phyloP scores from a whole-genome alignment of 768 basidiomycete species.

The Kwoniella sp. region DNA sequence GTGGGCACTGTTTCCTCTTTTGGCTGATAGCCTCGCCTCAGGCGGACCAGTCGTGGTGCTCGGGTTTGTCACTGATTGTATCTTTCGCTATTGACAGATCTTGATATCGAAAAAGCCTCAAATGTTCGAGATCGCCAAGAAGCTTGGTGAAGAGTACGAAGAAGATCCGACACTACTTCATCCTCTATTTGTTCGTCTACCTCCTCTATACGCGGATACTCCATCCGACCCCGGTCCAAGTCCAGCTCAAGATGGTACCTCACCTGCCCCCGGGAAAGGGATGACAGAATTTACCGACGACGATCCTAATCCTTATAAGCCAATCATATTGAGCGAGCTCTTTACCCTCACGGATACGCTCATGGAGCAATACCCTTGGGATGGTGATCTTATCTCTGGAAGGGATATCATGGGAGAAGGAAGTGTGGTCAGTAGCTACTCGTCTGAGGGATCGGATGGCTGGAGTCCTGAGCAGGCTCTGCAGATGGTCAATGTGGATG shows the following conservation, averaged over 20 bases:
- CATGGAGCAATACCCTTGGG: constrained; percentile 45
- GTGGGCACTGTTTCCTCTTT: constrained; percentile 64
- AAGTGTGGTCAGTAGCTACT: constrained; percentile 50
- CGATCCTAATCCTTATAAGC: constrained; percentile 41
- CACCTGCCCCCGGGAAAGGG: too few species aligned
- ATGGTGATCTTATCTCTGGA: constrained; percentile 40
- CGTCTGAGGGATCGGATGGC: constrained; percentile 19
- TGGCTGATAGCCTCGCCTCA: background rate
- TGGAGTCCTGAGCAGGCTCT: constrained; percentile 23
- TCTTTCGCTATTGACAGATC: constrained; percentile 60
- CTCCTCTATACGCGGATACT: constrained; percentile 49
- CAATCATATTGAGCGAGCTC: constrained; percentile 49
- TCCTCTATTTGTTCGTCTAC: constrained; percentile 53
- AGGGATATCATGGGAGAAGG: constrained; percentile 50
- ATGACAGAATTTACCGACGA: constrained; percentile 19
- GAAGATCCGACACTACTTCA: constrained; percentile 58
- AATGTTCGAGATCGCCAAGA: constrained; percentile 61
- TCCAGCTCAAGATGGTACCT: too few species aligned
- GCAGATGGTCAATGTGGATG: constrained; percentile 28
- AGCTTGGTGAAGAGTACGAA: constrained; percentile 43
- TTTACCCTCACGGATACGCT: constrained; percentile 48
- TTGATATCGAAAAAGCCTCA: constrained; percentile 72
- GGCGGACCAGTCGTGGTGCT: too few species aligned
- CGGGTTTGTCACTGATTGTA: background rate
- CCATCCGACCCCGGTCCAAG: constrained; percentile 24